These are phyloP conservation scores for Leishmania lainsoni DNA, from an alignment of 208 protist species.

Conservation along the genomic window DNA sequence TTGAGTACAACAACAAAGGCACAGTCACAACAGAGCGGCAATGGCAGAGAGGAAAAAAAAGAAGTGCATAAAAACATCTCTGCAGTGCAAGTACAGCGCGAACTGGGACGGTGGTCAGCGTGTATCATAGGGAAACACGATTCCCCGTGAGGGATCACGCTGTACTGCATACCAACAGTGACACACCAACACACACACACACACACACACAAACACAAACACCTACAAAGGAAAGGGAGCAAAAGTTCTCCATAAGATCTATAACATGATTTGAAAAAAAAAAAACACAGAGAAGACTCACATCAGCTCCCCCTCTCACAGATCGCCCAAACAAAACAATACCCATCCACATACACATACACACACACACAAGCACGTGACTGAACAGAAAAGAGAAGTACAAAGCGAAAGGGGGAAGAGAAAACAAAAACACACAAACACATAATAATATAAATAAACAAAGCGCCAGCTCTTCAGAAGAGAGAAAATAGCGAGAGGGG, in stretches of 20 bases:
- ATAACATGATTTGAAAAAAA: neutral
- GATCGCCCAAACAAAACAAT: neutral
- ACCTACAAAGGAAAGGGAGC: neutral
- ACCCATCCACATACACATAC: constrained; percentile 2
- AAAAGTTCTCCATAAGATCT: neutral
- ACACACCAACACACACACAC: neutral
- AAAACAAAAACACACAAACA: neutral
- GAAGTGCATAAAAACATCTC: neutral
- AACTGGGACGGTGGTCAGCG: neutral
- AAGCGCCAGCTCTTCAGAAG: neutral
- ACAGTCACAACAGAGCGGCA: neutral
- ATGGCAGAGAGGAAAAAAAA: constrained; percentile 25
- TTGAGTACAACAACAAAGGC: neutral
- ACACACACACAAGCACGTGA: neutral
- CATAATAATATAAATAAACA: neutral
- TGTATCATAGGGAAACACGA: neutral
- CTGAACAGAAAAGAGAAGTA: neutral
- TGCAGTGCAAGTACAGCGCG: neutral
- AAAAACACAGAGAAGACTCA: neutral
- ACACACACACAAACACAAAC: constrained; percentile 7
- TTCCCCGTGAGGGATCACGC: neutral
- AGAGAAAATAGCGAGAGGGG: neutral
- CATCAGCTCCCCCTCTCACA: neutral
- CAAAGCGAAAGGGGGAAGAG: neutral
- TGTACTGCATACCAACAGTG: neutral